Evolutionary conservation across 2,329 filamentous ascomycete species (phyloP).

Genomic region (Mollisia scopiformis): DNA sequence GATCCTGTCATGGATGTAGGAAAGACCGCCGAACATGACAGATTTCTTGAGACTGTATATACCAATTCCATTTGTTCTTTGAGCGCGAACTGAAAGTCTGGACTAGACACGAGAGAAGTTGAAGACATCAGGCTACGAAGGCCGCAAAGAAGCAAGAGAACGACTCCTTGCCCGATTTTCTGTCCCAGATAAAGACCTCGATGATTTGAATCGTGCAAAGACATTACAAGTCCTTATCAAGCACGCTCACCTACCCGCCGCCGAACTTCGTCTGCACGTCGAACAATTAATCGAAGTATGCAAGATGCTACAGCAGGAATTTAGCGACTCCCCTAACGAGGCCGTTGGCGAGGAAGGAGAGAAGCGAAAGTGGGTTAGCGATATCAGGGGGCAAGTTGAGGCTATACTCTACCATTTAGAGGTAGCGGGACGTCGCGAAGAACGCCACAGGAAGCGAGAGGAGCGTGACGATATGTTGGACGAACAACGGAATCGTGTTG

Average conservation of each 20-base stretch:
- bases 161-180: not conserved
- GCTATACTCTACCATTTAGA: not conserved
- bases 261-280: not conserved
- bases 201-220: not conserved
- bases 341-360: not conserved
- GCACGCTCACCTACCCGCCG: not conserved
- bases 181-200: not conserved
- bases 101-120: too few species aligned
- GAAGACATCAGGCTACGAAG: not conserved
- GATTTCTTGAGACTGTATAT: not conserved
- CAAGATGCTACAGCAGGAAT: not conserved
- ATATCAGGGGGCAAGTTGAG: not conserved
- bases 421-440: too few species aligned
- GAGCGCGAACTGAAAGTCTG: too few species aligned
- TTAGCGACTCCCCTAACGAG: not conserved
- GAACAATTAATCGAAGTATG: not conserved
- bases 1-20: too few species aligned
- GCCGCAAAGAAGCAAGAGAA: not conserved
- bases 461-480: not conserved
- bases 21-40: too few species aligned
- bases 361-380: not conserved
- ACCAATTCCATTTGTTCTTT: not conserved
- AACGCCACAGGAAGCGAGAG: too few species aligned
- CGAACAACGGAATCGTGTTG: too few species aligned
- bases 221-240: not conserved